phyloP scores from a whole-genome alignment of 164 flowering plant species.

The grape (Vitis vinifera) region DNA sequence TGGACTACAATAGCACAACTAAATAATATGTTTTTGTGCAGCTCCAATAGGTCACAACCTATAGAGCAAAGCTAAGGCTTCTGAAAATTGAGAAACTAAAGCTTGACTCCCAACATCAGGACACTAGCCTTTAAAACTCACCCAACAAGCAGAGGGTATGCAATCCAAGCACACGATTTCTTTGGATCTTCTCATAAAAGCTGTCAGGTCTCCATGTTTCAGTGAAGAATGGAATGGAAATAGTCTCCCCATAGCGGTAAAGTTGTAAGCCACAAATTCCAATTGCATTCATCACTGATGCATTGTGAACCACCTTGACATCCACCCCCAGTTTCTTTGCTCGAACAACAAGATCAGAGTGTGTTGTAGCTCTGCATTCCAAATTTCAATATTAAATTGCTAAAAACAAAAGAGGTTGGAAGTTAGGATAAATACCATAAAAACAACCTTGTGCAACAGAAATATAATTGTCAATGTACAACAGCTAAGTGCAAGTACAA shows the following conservation, averaged over 20 bases:
- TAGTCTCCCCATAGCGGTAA: conserved; percentile 92
- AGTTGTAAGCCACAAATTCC: conserved; percentile 95
- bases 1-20: no score
- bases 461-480: neutral
- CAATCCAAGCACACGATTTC: conserved; percentile 66
- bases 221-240: conserved; percentile 91
- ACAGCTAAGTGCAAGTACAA: no score
- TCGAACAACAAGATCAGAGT: conserved; percentile 86
- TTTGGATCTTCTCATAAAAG: conserved; percentile 84
- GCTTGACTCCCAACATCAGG: neutral
- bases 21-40: neutral
- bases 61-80: no score
- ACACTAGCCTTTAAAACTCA: conserved; percentile 21
- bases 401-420: neutral
- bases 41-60: neutral
- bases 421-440: neutral
- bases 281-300: conserved; percentile 93
- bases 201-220: conserved; percentile 94
- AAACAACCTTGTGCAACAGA: neutral
- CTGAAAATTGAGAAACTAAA: neutral
- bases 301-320: conserved; percentile 85
- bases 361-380: conserved; percentile 83
- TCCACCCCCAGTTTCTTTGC: conserved; percentile 78
- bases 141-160: conserved; percentile 96
- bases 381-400: neutral